Conservation (phyloP, 2,329 filamentous ascomycete genomes). For the Zasmidium citrigriseum region DNA sequence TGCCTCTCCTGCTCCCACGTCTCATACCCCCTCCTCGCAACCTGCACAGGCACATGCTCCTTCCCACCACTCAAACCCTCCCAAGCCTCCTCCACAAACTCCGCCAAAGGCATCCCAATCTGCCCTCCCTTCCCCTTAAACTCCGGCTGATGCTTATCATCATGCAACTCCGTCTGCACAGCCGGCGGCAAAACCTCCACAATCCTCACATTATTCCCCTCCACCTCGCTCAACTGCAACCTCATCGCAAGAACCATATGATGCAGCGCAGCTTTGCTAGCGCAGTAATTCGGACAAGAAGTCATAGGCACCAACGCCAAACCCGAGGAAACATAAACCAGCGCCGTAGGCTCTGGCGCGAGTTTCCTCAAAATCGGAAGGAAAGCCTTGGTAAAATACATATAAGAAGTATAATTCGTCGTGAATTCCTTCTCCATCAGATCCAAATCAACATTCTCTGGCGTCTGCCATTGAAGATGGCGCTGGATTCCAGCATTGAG, state of each 20-base stretch:
- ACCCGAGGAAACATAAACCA: slow-evolving; percentile 53
- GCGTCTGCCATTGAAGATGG: slow-evolving; percentile 51
- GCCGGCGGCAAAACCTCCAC: slow-evolving; percentile 58
- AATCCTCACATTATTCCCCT: slow-evolving; percentile 52
- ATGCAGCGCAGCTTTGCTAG: slow-evolving; percentile 58
- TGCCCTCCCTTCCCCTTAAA: slow-evolving; percentile 43
- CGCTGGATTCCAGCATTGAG: slow-evolving; percentile 57
- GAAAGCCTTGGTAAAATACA: slow-evolving; percentile 53
- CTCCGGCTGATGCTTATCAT: slow-evolving; percentile 57
- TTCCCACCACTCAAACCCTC: slow-evolving; percentile 47
- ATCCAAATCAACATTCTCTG: slow-evolving; percentile 49
- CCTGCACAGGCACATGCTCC: slow-evolving; percentile 55
- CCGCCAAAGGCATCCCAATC: slow-evolving; percentile 57
- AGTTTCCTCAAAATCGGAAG: slow-evolving; percentile 52
- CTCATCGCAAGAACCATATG: slow-evolving; percentile 55
- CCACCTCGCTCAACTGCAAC: slow-evolving; percentile 50
- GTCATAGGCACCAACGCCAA: slow-evolving; percentile 53
- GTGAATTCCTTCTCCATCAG: slow-evolving; percentile 20
- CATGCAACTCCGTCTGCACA: slow-evolving; percentile 59
- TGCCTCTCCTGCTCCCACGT: slow-evolving; percentile 49
- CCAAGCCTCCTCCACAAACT: slow-evolving; percentile 55
- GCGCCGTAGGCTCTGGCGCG: slow-evolving; percentile 40
- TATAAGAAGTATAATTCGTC: slow-evolving; percentile 54
- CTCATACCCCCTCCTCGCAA: slow-evolving; percentile 43
- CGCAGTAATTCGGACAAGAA: slow-evolving; percentile 55